Conservation (phyloP, 2,329 filamentous ascomycete genomes). For the Verruconis gallopava region DNA sequence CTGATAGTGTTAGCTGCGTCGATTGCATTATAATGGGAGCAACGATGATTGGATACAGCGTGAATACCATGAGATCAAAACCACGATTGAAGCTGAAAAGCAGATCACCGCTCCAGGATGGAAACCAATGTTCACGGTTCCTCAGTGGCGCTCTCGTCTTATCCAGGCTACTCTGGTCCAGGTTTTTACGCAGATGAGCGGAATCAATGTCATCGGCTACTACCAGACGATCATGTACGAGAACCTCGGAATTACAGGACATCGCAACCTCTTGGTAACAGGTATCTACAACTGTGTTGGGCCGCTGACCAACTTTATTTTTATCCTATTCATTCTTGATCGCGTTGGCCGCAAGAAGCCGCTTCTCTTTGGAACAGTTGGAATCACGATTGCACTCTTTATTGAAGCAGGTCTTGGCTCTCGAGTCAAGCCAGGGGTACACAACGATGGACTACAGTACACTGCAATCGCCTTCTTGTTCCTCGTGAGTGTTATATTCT, state of each 20-base stretch:
- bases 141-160: conserved; percentile 47
- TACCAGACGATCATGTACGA: conserved; percentile 48
- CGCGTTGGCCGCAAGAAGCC: conserved; percentile 38
- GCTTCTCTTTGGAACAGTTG: conserved; percentile 40
- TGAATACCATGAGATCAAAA: conserved; percentile 48
- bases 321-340: conserved; percentile 41
- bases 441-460: conserved; percentile 30
- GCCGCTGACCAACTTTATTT: conserved; percentile 43
- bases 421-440: conserved; percentile 14
- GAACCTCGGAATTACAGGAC: conserved; percentile 43
- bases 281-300: conserved; percentile 50
- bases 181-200: conserved; percentile 53
- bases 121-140: conserved; percentile 44
- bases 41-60: conserved; percentile 46
- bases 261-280: conserved; percentile 40
- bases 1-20: conserved; percentile 20
- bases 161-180: conserved; percentile 50
- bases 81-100: conserved; percentile 48
- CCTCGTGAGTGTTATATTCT: conserved; percentile 20
- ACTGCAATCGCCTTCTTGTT: conserved; percentile 56
- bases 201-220: conserved; percentile 48
- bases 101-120: conserved; percentile 41
- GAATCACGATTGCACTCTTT: conserved; percentile 44
- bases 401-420: conserved; percentile 46
- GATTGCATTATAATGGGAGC: conserved; percentile 41